These are phyloP conservation scores for Xerocomus spinulosus DNA, from an alignment of 768 basidiomycete species.

Conservation along the genomic window DNA sequence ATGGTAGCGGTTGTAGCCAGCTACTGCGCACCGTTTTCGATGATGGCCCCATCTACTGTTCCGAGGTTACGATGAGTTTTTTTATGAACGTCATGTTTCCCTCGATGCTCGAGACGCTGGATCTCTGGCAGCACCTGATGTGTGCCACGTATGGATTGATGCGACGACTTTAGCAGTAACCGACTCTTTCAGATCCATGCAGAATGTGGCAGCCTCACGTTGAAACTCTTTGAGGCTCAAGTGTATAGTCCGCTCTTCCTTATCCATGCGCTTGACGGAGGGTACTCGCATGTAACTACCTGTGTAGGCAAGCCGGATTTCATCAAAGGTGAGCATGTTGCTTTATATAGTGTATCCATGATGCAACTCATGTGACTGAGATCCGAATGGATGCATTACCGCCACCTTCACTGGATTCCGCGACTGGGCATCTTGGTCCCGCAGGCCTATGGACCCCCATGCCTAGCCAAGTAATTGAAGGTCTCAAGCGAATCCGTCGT, in stretches of 20 bases:
- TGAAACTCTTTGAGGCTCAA: not conserved
- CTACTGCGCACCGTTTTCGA: too few species aligned
- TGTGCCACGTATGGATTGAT: too few species aligned
- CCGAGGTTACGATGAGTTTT: too few species aligned
- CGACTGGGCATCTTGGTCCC: not conserved
- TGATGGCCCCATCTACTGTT: too few species aligned
- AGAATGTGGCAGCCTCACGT: slow-evolving; percentile 8
- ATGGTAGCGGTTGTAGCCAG: too few species aligned
- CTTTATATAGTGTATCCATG: slow-evolving; percentile 6
- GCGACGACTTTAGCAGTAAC: not conserved
- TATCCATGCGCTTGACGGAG: slow-evolving; percentile 2
- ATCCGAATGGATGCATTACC: slow-evolving; percentile 9
- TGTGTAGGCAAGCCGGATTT: not conserved
- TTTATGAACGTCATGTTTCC: too few species aligned
- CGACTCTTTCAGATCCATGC: not conserved
- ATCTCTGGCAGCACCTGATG: too few species aligned
- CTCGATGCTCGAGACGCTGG: too few species aligned
- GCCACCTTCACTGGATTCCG: not conserved
- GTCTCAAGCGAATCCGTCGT: not conserved
- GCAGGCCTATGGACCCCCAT: not conserved
- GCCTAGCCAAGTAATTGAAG: slow-evolving; percentile 1
- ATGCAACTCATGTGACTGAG: slow-evolving; percentile 7
- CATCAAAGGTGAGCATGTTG: not conserved
- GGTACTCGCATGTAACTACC: not conserved
- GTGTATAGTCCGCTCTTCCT: not conserved